phyloP scores from a whole-genome alignment of 257 asterid species.

The Lithospermum erythrorhizon region DNA sequence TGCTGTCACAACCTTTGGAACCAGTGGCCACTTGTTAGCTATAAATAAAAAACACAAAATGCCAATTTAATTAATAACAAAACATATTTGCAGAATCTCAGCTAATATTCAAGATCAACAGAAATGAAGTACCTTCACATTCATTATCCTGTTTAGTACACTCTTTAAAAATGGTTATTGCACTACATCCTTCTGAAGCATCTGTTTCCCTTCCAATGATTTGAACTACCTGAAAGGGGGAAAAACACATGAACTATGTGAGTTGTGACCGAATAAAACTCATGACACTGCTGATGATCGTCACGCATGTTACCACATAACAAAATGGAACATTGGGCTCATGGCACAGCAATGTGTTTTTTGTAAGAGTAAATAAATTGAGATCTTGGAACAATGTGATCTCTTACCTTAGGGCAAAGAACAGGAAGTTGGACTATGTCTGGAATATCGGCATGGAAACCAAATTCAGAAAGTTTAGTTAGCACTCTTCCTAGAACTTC shows the following conservation, averaged over 20 bases:
- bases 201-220: slow-evolving; percentile 40
- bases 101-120: not conserved
- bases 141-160: slow-evolving; percentile 30
- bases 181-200: slow-evolving; percentile 20
- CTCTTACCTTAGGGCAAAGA: slow-evolving; percentile 65
- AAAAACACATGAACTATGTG: not conserved
- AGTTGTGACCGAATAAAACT: not conserved
- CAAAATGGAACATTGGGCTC: not conserved
- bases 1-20: slow-evolving; percentile 33
- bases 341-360: no score
- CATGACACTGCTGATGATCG: not conserved
- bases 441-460: slow-evolving; percentile 28
- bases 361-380: not conserved
- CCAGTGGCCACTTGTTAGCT: slow-evolving; percentile 37
- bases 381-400: slow-evolving; percentile 1
- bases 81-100: slow-evolving; percentile 12
- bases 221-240: slow-evolving; percentile 44
- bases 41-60: slow-evolving; percentile 14
- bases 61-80: slow-evolving; percentile 12
- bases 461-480: slow-evolving; percentile 37
- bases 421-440: slow-evolving; percentile 58
- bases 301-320: not conserved
- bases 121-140: slow-evolving; percentile 15
- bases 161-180: slow-evolving; percentile 34
- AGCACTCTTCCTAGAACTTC: slow-evolving; percentile 32